Evolutionary conservation across 177 flowering plant species (phyloP), one percentile per base, ranked within the genome.

Genomic region (Telopea speciosissima): DNA sequence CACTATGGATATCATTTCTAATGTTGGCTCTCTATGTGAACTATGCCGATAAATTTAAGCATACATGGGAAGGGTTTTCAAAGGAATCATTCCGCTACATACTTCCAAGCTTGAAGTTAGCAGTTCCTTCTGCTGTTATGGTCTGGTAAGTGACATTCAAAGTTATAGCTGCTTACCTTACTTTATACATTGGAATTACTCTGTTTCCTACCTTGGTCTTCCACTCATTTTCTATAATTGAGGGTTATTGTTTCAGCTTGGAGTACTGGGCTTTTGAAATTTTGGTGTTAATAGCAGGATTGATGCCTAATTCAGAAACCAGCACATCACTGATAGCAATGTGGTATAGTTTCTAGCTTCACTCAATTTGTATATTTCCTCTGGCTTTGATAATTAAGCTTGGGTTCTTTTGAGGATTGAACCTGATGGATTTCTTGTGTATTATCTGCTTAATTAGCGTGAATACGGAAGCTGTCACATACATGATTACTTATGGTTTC

Each of bases 211-310:
- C n/a, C n/a, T n/a, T n/a, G n/a, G n/a, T 9, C 1, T 8, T 44
- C 10, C 49, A 8, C 3, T 8, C 8, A 13, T 31, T 44, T 13
- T 44, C 49, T 44, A 44, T 3, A 3, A 44, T 3, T 44, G 3
- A 3, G 13, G 14, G 11, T 3, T 67, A 7, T 71, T 77, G 40
- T 65, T 21, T 36, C 83, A 95, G 99, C 76, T 79, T 95, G 78
- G 99, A 95, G 73, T 87, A 87, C 72, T 95, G 99, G 94, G 97
- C 97, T 33, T 92, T 88, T 65, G 99, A 95, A 85, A 73, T 95
- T 77, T 81, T 95, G 59, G 99, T 95, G 69, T 70, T 95, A 69
- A 72, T 92, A 54, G 97, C 99, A 0, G 97, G 99, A 60, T 24
- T 95, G 70, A 80, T 89, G 88, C 90, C 92, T 17, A 76, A 90